Conservation (phyloP, 1,284 basidiomycete genomes). For the Tremellales sp. region DNA sequence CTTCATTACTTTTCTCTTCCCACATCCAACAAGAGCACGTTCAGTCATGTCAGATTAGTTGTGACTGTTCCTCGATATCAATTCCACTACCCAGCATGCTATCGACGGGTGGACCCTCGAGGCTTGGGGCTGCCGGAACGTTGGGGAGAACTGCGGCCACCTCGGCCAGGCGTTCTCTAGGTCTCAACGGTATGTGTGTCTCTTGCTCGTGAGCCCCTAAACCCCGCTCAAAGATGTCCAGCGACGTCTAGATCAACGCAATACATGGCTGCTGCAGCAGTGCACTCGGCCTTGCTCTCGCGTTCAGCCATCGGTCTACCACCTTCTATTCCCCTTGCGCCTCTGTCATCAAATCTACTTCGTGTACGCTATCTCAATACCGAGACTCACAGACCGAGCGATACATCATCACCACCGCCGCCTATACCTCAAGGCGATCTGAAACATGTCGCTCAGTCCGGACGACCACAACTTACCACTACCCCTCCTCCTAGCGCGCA, state of each 20-base stretch:
- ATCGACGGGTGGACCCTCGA: neutral
- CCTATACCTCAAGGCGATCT: neutral
- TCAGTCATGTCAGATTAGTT: no score
- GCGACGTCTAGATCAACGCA: neutral
- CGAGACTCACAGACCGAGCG: neutral
- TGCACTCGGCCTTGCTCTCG: neutral
- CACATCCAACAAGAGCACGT: no score
- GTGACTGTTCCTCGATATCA: no score
- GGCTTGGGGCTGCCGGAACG: neutral
- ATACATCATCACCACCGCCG: neutral
- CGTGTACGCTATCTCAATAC: conserved; percentile 5
- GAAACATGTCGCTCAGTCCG: conserved; percentile 5
- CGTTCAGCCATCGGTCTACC: neutral
- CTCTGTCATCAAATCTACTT: conserved; percentile 2
- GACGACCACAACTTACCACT: conserved; percentile 8
- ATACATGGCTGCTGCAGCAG: neutral
- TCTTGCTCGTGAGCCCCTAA: no score
- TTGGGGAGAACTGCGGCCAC: neutral
- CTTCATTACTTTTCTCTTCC: no score
- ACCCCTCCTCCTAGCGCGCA: conserved; percentile 34
- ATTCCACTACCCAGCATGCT: no score
- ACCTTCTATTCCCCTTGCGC: neutral
- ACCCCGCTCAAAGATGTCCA: neutral
- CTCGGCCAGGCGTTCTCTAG: neutral
- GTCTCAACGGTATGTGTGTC: neutral